phyloP scores from a whole-genome alignment of 495 filamentous ascomycete genomes.

The Aspergillus cristatus region DNA sequence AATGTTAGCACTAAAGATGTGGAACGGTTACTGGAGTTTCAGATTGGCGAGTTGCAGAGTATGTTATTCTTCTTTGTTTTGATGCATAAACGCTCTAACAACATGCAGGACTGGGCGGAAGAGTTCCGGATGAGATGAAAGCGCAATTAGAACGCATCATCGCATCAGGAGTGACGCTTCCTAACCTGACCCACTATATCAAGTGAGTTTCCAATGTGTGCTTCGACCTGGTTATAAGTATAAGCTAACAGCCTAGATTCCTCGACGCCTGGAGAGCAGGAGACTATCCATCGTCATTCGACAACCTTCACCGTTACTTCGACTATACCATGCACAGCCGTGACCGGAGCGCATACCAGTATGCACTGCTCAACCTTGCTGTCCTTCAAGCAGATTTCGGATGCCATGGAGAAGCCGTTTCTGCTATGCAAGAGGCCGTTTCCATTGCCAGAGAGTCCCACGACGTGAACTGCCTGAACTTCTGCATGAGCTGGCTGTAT shows the following conservation, averaged over 20 bases:
- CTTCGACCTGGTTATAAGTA: background rate
- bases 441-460: constrained; percentile 85
- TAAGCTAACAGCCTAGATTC: constrained; percentile 44
- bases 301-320: constrained; percentile 89
- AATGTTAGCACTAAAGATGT: constrained; percentile 71
- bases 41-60: constrained; percentile 82
- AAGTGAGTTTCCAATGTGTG: constrained; percentile 36
- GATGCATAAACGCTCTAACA: constrained; percentile 16
- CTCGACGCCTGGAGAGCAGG: constrained; percentile 86
- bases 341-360: constrained; percentile 86
- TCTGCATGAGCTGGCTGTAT: constrained; percentile 94
- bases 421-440: constrained; percentile 87
- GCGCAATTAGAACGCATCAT: constrained; percentile 57
- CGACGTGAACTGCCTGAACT: constrained; percentile 88
- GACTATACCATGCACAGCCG: constrained; percentile 91
- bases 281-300: constrained; percentile 82
- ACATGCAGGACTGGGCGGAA: constrained; percentile 48
- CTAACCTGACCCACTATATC: constrained; percentile 70
- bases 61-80: constrained; percentile 16
- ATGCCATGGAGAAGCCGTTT: constrained; percentile 80
- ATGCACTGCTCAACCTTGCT: constrained; percentile 87
- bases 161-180: constrained; percentile 52
- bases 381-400: constrained; percentile 95
- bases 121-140: constrained; percentile 62
- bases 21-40: constrained; percentile 75